Conservation (phyloP, 2,329 filamentous ascomycete genomes). For the Cercospora sp. region DNA sequence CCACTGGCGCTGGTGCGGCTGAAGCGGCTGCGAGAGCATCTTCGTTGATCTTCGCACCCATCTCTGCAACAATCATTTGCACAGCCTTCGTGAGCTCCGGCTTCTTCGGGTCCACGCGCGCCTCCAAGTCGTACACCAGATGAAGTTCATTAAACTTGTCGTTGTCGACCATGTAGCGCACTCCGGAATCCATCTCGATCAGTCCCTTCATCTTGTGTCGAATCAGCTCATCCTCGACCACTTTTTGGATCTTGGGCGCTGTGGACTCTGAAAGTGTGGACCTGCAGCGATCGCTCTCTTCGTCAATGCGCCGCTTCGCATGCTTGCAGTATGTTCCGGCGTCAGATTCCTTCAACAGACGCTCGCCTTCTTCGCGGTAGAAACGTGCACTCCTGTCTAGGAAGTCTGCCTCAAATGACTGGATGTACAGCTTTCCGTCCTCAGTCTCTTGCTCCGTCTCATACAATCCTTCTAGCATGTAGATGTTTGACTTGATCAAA, state of each 20-base stretch:
- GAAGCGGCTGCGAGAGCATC: constrained; percentile 57
- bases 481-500: constrained; percentile 77
- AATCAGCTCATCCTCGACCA: constrained; percentile 82
- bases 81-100: constrained; percentile 68
- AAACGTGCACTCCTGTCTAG: constrained; percentile 69
- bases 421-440: constrained; percentile 77
- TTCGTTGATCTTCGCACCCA: constrained; percentile 82
- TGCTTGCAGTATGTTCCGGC: constrained; percentile 79
- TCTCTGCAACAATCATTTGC: constrained; percentile 72
- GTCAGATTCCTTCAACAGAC: constrained; percentile 74
- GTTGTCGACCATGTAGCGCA: constrained; percentile 89
- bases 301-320: constrained; percentile 69
- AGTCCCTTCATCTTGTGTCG: constrained; percentile 75
- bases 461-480: constrained; percentile 88
- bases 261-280: constrained; percentile 77
- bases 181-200: constrained; percentile 80
- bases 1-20: constrained; percentile 53
- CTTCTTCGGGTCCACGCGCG: constrained; percentile 75
- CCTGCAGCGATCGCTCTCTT: constrained; percentile 79
- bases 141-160: constrained; percentile 75
- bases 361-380: constrained; percentile 73
- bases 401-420: constrained; percentile 78
- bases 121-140: constrained; percentile 78
- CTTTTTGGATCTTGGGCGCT: constrained; percentile 68
- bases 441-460: constrained; percentile 77